phyloP scores from a whole-genome alignment of 345 rosid species.

The Syzygium grande region DNA sequence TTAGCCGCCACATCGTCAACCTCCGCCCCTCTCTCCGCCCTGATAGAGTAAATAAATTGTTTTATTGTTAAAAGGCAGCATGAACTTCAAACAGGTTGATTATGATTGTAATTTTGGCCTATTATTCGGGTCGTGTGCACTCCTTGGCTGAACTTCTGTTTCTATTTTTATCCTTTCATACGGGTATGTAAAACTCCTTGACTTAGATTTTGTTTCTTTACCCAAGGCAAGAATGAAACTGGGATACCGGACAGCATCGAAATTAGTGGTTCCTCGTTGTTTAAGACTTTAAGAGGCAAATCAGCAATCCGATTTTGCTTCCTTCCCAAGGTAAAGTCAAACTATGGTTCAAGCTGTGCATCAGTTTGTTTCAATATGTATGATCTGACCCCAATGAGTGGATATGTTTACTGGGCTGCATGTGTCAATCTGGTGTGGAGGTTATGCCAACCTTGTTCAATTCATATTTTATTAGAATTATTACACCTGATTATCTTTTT shows the following conservation, averaged over 20 bases:
- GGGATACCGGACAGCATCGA: slow-evolving; percentile 58
- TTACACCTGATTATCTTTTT: background rate
- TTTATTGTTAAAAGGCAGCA: background rate
- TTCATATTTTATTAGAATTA: background rate
- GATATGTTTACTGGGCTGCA: slow-evolving; percentile 90
- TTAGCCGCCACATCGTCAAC: background rate
- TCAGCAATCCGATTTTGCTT: slow-evolving; percentile 57
- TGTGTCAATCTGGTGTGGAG: slow-evolving; percentile 93
- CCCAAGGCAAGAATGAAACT: slow-evolving; percentile 46
- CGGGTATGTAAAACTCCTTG: background rate
- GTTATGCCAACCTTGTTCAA: slow-evolving; percentile 32
- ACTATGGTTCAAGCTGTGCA: slow-evolving; percentile 46
- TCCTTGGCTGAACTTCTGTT: background rate
- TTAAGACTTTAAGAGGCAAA: slow-evolving; percentile 25
- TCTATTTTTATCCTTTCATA: background rate
- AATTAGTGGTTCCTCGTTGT: slow-evolving; percentile 34
- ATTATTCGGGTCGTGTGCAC: background rate
- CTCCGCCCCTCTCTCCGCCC: background rate
- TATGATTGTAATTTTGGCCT: background rate
- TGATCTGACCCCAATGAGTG: slow-evolving; percentile 65
- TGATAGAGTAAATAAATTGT: background rate
- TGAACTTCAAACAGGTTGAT: background rate
- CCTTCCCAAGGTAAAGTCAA: slow-evolving; percentile 55
- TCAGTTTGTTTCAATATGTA: slow-evolving; percentile 90
- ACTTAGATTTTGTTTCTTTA: background rate